Percentiles rank a stretch among this genome's conserved stretches.
Evolutionary conservation across 768 basidiomycete species (phyloP).

Genomic region (Mycena rebaudengoi): DNA sequence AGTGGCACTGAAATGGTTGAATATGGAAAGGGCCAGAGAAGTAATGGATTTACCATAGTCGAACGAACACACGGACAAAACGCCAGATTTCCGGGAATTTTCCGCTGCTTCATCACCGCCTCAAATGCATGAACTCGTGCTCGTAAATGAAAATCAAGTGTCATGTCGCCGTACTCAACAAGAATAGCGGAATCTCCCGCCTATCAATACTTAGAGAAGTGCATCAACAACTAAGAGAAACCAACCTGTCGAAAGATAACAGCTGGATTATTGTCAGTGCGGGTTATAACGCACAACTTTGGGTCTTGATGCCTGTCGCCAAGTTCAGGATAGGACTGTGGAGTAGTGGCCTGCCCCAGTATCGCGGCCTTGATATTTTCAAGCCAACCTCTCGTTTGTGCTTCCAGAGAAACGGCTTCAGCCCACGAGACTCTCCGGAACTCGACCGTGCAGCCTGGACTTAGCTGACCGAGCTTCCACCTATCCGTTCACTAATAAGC

Average conservation of each 20-base stretch:
- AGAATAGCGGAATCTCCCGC: conserved; percentile 72
- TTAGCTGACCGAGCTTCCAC: conserved; percentile 76
- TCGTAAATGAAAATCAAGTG: conserved; percentile 59
- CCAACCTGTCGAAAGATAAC: conserved; percentile 65
- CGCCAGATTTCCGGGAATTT: conserved; percentile 46
- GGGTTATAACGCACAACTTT: conserved; percentile 43
- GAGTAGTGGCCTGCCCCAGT: background rate
- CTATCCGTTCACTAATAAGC: conserved; percentile 36
- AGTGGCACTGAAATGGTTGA: conserved; percentile 51
- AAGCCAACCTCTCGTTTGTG: conserved; percentile 41
- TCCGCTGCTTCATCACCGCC: conserved; percentile 40
- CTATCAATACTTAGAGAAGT: conserved; percentile 34
- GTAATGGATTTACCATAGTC: conserved; percentile 53
- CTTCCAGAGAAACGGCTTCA: conserved; percentile 41
- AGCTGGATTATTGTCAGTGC: conserved; percentile 31
- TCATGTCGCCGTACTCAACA: conserved; percentile 68
- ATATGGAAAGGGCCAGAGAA: background rate
- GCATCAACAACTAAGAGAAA: background rate
- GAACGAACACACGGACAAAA: conserved; percentile 65
- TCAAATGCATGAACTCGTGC: conserved; percentile 69
- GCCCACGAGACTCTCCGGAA: conserved; percentile 61
- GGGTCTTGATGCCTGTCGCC: conserved; percentile 39
- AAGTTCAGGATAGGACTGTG: background rate
- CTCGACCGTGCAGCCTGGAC: conserved; percentile 60
- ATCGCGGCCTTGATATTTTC: conserved; percentile 8